Base-by-base conservation (phyloP, 331 rosid genomes). In the Spiraea crenata region DNA sequence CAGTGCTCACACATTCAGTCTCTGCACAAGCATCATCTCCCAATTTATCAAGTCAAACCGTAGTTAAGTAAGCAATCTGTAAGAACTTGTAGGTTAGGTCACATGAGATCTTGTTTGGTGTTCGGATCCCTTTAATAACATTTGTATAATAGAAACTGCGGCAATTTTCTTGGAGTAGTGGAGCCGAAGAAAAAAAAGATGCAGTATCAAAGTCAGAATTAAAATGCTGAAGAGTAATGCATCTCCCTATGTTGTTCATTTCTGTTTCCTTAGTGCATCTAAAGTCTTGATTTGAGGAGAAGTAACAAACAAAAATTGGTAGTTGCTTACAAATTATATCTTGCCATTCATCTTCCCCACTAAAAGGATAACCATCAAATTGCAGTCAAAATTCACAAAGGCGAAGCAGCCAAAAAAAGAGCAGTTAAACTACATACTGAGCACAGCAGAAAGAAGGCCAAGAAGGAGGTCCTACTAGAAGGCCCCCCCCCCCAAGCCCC, bases 381-480 rank as follows among this genome's bases (percentile, higher is more conserved):
- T 25, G 31, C 31, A 25, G 31, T 25, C 47, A 61, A 61, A 47
- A 25, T 54, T 31, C 37, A 44, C 19, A 13, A 25, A 17, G 70
- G 15, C 16, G 50, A 68, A 68, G 57, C 37, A 25, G 51, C 57
- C 55, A 38, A n/a, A n/a, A n/a, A n/a, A n/a, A n/a, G n/a, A n/a
- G n/a, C n/a, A n/a, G n/a, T n/a, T n/a, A n/a, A n/a, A n/a, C n/a
- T n/a, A n/a, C n/a, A n/a, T n/a, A n/a, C n/a, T n/a, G n/a, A n/a
- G n/a, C n/a, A n/a, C n/a, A n/a, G n/a, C n/a, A n/a, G n/a, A n/a
- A n/a, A n/a, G n/a, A n/a, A n/a, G n/a, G n/a, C n/a, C n/a, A n/a
- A n/a, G n/a, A n/a, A n/a, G n/a, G n/a, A n/a, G n/a, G n/a, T n/a
- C n/a, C n/a, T n/a, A n/a, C n/a, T n/a, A n/a, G n/a, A n/a, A n/a